These are phyloP conservation scores for Bipolaris sorokiniana DNA, from an alignment of 2,329 filamentous ascomycete species.

Conservation along the genomic window DNA sequence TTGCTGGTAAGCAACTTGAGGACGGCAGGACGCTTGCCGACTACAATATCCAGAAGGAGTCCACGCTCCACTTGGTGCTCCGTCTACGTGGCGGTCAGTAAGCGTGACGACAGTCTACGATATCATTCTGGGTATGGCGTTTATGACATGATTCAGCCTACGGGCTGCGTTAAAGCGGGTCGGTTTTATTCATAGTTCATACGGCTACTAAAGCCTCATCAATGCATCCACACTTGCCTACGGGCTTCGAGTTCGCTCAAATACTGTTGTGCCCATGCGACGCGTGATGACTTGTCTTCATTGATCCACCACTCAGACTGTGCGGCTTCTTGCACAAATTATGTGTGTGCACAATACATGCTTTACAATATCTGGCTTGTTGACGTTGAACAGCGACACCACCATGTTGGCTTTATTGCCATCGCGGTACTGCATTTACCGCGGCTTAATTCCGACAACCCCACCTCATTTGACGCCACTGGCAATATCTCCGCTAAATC, in stretches of 20 bases:
- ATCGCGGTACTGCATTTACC: conserved; percentile 2
- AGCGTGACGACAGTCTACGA: conserved; percentile 27
- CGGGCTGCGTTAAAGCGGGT: conserved; percentile 25
- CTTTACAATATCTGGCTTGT: neutral
- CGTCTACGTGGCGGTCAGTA: conserved; percentile 64
- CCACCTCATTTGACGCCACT: conserved; percentile 14
- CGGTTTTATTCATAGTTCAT: conserved; percentile 40
- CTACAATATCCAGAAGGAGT: conserved; percentile 91
- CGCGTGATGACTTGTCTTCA: neutral
- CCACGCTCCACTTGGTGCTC: conserved; percentile 68
- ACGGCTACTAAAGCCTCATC: conserved; percentile 27
- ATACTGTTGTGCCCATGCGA: neutral
- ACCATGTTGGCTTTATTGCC: neutral
- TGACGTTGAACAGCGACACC: neutral
- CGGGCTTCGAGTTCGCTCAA: conserved; percentile 37
- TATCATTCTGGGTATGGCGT: conserved; percentile 40
- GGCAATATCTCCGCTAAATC: conserved; percentile 29
- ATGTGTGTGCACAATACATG: too few species aligned
- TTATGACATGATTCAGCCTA: conserved; percentile 33
- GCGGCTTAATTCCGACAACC: conserved; percentile 15
- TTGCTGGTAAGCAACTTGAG: conserved; percentile 91
- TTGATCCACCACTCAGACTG: neutral
- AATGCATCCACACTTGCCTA: conserved; percentile 42
- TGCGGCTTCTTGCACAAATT: neutral
- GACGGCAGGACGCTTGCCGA: conserved; percentile 89